Evolutionary conservation across 2,329 filamentous ascomycete genomes (phyloP).

Genomic region (Hymenoscyphus repandus): DNA sequence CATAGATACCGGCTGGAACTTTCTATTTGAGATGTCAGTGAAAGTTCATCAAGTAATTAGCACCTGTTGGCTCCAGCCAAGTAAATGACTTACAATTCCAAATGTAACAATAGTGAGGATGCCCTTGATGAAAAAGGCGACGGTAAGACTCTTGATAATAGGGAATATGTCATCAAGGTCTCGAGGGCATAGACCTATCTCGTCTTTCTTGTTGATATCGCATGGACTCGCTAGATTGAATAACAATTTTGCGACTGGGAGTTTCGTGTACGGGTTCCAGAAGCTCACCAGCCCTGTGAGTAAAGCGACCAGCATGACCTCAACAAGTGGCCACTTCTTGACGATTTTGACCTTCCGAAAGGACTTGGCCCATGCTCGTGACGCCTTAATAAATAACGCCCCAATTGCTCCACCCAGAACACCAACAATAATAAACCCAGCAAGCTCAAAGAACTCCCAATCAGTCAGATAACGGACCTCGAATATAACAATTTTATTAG

Average conservation of each 20-base stretch:
- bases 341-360: conserved; percentile 79
- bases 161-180: conserved; percentile 70
- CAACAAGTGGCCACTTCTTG: conserved; percentile 77
- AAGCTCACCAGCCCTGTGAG: conserved; percentile 82
- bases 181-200: conserved; percentile 72
- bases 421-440: conserved; percentile 79
- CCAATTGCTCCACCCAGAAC: conserved; percentile 78
- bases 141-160: conserved; percentile 64
- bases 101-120: conserved; percentile 87
- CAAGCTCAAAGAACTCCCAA: conserved; percentile 91
- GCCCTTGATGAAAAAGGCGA: conserved; percentile 86
- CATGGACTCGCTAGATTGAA: conserved; percentile 90
- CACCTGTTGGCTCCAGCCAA: background rate
- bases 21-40: conserved; percentile 47
- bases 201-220: conserved; percentile 57
- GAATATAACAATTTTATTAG: conserved; percentile 93
- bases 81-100: conserved; percentile 59
- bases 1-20: conserved; percentile 93
- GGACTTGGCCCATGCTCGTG: conserved; percentile 78
- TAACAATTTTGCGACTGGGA: conserved; percentile 84
- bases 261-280: conserved; percentile 87
- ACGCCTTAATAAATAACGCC: conserved; percentile 95
- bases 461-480: conserved; percentile 85
- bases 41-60: background rate
- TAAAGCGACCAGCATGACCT: conserved; percentile 82